Evolutionary conservation across 2,329 filamentous ascomycete species (phyloP), one percentile per base, ranked within the genome.

Genomic region (Dryadomyces sulphureus): DNA sequence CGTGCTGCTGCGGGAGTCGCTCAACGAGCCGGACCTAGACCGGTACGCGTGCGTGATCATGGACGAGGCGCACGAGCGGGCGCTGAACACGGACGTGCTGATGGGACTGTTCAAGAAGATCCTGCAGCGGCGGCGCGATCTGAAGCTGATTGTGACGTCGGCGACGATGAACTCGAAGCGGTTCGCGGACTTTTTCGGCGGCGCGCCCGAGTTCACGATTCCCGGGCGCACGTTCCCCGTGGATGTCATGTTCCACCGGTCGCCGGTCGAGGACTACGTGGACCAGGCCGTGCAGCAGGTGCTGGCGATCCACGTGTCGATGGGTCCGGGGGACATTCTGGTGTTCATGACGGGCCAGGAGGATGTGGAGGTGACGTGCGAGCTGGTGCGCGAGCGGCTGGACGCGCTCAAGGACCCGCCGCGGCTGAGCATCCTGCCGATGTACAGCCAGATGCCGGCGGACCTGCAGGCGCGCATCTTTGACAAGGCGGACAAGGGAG

Each of bases 341-440:
- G 90, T 98, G 8, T 98, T 98, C 63, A 98, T 98, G 92, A 98
- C 93, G 0, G 92, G 92, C 11, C 92, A 96, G 61, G 93, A 98
- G 64, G 92, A 98, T 58, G 98, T 98, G 50, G 92, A 98, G 62
- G 84, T 84, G 38, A 98, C 93, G 0, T 98, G 92, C 59, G 92
- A 98, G 58, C 69, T 96, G 19, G 75, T 96, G 3, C 85, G 86
- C 46, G 90, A 95, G 59, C 75, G 92, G 38, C 69, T 98, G 16
- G 82, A 86, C 52, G 76, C 90, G 25, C 73, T 98, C 27, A 96
- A 95, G 52, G 89, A 98, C 56, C 90, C 92, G 1, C 89, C 92
- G 1, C 90, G 94, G 59, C 76, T 98, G 48, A 90, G 85, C 59
- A 94, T 98, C 46, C 65, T 98, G 24, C 93, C 93, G 0, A 96